Base-by-base conservation (phyloP, 192 early-diverging fungal genomes). In the Umbelopsis sp. region DNA sequence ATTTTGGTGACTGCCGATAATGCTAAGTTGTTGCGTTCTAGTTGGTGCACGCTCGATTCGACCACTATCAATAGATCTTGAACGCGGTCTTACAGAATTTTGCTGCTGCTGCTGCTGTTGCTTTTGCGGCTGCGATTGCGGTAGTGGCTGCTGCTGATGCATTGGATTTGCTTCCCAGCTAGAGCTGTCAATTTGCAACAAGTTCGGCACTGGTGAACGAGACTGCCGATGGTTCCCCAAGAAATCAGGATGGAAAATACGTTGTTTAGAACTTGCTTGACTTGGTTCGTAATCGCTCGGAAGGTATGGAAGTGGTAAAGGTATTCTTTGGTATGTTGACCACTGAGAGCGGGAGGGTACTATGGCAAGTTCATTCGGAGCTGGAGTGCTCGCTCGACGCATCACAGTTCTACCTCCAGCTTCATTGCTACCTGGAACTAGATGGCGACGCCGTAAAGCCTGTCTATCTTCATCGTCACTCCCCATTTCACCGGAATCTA, bases 221-320 rank as follows among this genome's bases (percentile, higher is more conserved):
- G 13, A 20, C 11, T 18, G 27, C 13, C 20, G 45, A 25, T 58
- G 72, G 33, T 53, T 22, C 61, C 61, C 20, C 33, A 46, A 33
- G 27, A 41, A 49, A 16, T 25, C 35, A 20, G 58, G 48, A 22
- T 25, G 48, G 37, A 66, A 11, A 10, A 78, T 20, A 41, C 72
- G 47, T 23, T 78, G 76, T 35, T 69, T 69, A 27, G 71, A 68
- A 21, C 76, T 78, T 2, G 72, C 48, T 23, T 71, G 71, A 16
- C 68, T 70, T 46, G 76, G 76, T 27, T 49, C 4, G 35, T 78
- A 78, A 35, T 78, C 76, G 11, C 50, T 61, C 0, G 76, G 76
- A 15, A 71, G 46, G 35, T 78, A 73, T 20, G 76, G 76, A 16
- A 78, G 55, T 15, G 71, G 71, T 30, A 69, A 30, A 16, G 76